phyloP scores from a whole-genome alignment of 345 rosid species.

The Citrus hindsii region DNA sequence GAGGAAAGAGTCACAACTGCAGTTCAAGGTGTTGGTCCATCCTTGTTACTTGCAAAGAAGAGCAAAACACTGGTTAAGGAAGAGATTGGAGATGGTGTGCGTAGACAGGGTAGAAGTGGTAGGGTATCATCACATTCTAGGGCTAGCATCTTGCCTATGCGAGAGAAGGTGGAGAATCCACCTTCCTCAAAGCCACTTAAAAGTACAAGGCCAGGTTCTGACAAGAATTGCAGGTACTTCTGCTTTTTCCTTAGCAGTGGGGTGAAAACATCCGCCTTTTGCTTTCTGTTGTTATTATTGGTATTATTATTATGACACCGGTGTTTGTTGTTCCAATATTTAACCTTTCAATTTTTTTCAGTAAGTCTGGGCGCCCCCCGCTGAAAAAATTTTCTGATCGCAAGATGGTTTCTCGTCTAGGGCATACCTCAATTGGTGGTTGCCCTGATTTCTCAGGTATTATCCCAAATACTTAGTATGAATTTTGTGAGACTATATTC shows the following conservation, averaged over 20 bases:
- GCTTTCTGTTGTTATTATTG: neutral
- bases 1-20: slow-evolving; percentile 29
- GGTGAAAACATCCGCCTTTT: neutral
- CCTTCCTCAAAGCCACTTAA: slow-evolving; percentile 36
- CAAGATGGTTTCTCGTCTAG: slow-evolving; percentile 35
- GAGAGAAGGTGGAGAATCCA: slow-evolving; percentile 46
- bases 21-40: slow-evolving; percentile 27
- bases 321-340: neutral
- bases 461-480: neutral
- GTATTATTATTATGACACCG: neutral
- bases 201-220: slow-evolving; percentile 38
- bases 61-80: slow-evolving; percentile 34
- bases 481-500: neutral
- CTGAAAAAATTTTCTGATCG: slow-evolving; percentile 51
- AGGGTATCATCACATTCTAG: slow-evolving; percentile 37
- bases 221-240: slow-evolving; percentile 48
- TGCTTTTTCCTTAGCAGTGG: slow-evolving; percentile 5
- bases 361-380: slow-evolving; percentile 60
- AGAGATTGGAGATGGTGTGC: slow-evolving; percentile 43
- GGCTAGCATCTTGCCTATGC: slow-evolving; percentile 29
- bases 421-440: slow-evolving; percentile 26
- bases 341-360: slow-evolving; percentile 26
- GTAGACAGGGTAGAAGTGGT: slow-evolving; percentile 50
- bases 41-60: slow-evolving; percentile 31
- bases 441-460: slow-evolving; percentile 46